A percentile compares a stretch with the other conserved stretches of the same genome.
Conservation (phyloP, 345 rosid species). For the Arabidopsis thaliana region DNA sequence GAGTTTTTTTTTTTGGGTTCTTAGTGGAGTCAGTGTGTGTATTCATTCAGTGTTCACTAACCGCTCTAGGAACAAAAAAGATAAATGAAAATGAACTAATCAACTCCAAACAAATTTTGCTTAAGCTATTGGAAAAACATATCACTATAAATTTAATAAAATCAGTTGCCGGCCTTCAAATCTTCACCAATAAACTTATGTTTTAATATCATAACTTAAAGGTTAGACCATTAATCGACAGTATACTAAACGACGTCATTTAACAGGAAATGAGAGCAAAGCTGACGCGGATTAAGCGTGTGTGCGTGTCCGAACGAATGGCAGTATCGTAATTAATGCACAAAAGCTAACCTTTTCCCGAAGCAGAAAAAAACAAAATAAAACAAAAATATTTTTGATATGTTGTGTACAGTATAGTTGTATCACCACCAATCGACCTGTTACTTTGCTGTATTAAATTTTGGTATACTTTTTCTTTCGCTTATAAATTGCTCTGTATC, state of each 20-base stretch:
- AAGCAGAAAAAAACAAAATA: neutral
- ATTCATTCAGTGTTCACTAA: neutral
- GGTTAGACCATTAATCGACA: neutral
- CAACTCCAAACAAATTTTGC: neutral
- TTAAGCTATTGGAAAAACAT: neutral
- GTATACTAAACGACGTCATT: neutral
- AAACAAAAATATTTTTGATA: neutral
- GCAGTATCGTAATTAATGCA: neutral
- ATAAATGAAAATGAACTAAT: neutral
- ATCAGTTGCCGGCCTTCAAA: conserved; percentile 23
- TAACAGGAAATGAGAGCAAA: neutral
- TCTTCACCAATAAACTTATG: neutral
- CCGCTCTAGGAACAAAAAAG: neutral
- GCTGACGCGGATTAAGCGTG: conserved; percentile 40
- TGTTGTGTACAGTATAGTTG: conserved; percentile 15
- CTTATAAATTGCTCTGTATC: conserved; percentile 11
- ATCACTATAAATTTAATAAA: neutral
- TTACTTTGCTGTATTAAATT: conserved; percentile 32
- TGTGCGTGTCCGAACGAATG: conserved; percentile 16
- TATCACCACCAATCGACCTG: conserved; percentile 36
- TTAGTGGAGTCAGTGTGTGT: too few species aligned
- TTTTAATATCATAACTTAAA: neutral
- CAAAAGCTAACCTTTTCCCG: neutral
- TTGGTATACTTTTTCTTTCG: conserved; percentile 1
- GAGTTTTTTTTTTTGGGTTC: too few species aligned